Percentiles rank a stretch among this genome's conserved stretches.
These are phyloP conservation scores for Lactifluus pinguis DNA, from an alignment of 768 basidiomycete genomes.

Conservation along the genomic window DNA sequence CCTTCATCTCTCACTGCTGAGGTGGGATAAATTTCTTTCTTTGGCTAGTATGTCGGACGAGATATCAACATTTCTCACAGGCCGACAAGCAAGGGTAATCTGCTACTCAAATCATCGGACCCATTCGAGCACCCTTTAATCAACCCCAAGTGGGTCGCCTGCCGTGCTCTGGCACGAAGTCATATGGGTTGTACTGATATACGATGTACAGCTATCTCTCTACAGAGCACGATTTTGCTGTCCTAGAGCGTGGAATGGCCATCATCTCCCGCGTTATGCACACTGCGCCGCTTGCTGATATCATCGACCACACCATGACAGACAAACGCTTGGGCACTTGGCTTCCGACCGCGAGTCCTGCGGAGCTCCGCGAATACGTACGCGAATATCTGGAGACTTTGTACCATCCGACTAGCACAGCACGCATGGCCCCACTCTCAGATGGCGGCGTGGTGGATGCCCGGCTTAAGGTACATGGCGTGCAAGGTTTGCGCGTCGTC, in stretches of 20 bases:
- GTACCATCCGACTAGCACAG: slow-evolving; percentile 38
- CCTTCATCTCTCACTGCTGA: slow-evolving; percentile 25
- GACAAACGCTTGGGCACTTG: slow-evolving; percentile 32
- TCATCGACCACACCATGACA: slow-evolving; percentile 27
- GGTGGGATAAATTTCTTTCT: slow-evolving; percentile 20
- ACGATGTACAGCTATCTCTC: slow-evolving; percentile 32
- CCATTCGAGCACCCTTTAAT: slow-evolving; percentile 36
- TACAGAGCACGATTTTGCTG: slow-evolving; percentile 32
- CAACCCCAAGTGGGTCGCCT: slow-evolving; percentile 33
- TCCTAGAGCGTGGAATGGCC: slow-evolving; percentile 34
- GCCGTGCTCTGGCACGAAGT: not conserved
- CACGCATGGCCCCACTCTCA: slow-evolving; percentile 29
- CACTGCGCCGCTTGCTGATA: slow-evolving; percentile 30
- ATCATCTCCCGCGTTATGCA: slow-evolving; percentile 31
- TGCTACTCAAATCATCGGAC: slow-evolving; percentile 33
- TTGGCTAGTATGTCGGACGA: not conserved
- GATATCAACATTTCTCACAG: slow-evolving; percentile 21
- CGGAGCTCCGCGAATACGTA: slow-evolving; percentile 29
- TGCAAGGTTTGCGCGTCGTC: slow-evolving; percentile 34
- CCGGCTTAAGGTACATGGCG: slow-evolving; percentile 35
- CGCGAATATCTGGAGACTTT: slow-evolving; percentile 31
- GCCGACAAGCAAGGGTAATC: slow-evolving; percentile 36
- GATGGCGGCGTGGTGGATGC: slow-evolving; percentile 38
- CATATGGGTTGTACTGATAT: not conserved
- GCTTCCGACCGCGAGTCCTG: slow-evolving; percentile 27